Base-by-base conservation (phyloP, 164 flowering plant genomes). In the Cinnamomum chago region DNA sequence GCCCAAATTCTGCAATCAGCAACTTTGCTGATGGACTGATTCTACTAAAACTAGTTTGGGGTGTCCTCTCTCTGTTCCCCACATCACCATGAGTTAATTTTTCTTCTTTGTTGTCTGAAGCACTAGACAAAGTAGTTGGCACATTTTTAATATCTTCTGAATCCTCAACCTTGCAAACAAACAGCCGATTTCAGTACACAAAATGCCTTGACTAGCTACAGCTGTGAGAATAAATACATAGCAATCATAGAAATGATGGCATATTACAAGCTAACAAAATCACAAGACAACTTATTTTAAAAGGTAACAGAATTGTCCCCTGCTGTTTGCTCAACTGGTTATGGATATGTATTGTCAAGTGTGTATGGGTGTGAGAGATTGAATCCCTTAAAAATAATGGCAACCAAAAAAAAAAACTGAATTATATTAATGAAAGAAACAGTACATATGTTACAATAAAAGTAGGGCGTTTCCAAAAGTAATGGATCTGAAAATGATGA, bases 21-120 rank as follows among this genome's bases (percentile, higher is more conserved):
- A 93, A 77, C 85, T 95, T 95, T 70, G 99, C 96, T 55, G 99
- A 78, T 58, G 98, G 99, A 78, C 98, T 90, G 67, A 95, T 90
- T 82, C 94, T 85, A 35, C 77, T 81, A 73, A 88, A 84, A 68
- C 77, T 76, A 51, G 83, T 68, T 81, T 82, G 85, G 50, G 78
- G 81, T 47, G 74, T 69, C 47, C 55, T 76, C 51, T 50, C 76
- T 72, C 82, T 83, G 27, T 72, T 72, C 72, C 68, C 76, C 50
- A 79, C 68, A n/a, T 70, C 81, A 47, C 78, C 84, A 58, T 78
- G 83, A 60, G 81, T 58, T 71, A 87, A 62, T 74, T 81, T 84
- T 67, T 85, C 90, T 73, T 82, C 85, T 77, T 85, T 81, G 67
- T 50, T 80, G 15, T 72, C 80, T 52, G 78, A 70, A 77, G 81